Conservation (phyloP, 106 monocot species). For the Vanilla planifolia region DNA sequence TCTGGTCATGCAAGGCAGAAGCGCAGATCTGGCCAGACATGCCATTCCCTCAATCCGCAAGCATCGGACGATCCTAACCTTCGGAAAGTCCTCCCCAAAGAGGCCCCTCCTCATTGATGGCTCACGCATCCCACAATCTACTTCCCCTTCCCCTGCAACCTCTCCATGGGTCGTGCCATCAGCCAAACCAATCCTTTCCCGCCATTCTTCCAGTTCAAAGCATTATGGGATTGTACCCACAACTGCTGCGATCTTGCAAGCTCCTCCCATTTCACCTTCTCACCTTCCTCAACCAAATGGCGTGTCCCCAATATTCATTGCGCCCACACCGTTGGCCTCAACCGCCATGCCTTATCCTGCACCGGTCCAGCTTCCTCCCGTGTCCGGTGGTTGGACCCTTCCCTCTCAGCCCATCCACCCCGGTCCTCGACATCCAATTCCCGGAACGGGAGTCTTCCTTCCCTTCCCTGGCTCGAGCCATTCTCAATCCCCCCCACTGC, state of each 20-base stretch:
- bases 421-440: conserved; percentile 28
- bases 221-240: conserved; percentile 25
- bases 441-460: conserved; percentile 69
- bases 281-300: conserved; percentile 22
- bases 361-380: conserved; percentile 13
- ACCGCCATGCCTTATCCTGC: conserved; percentile 20
- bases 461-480: conserved; percentile 34
- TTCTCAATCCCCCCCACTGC: conserved; percentile 1
- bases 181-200: conserved; percentile 12
- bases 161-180: conserved; percentile 10
- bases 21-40: conserved; percentile 60
- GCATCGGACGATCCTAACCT: conserved; percentile 53
- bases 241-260: conserved; percentile 27
- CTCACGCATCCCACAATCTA: neutral
- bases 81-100: conserved; percentile 57
- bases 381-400: conserved; percentile 25
- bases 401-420: conserved; percentile 21
- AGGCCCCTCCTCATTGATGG: conserved; percentile 12
- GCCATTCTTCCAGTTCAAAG: conserved; percentile 26
- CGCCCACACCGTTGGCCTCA: conserved; percentile 20
- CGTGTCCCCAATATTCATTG: conserved; percentile 29
- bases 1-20: conserved; percentile 62
- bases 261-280: conserved; percentile 11
- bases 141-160: neutral
- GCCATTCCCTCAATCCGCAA: conserved; percentile 58